Evolutionary conservation across 805 yeast genomes (phyloP), one percentile per base, ranked within the genome.

Genomic region (Torulaspora quercuum): DNA sequence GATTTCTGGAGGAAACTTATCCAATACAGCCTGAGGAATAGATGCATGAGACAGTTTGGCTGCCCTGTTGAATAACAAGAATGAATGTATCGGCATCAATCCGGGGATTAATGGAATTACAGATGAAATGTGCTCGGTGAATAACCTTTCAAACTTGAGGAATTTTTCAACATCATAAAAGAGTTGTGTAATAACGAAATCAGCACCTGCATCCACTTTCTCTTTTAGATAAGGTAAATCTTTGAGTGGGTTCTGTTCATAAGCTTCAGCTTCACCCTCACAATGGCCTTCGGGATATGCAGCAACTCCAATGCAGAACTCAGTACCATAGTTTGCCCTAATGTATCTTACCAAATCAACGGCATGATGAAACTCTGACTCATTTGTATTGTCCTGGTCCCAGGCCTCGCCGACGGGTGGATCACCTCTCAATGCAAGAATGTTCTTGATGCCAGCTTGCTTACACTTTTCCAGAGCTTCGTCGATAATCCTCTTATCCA

Each of bases 251-350:
- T 77, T 74, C 58, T 88, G 95, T 22, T 69, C 70, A 6, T 76
- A 62, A 29, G 65, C 70, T 49, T 80, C 85, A 1, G 87, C 72
- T 30, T 54, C 60, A 9, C 94, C 90, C 49, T 89, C 95, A 22
- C 86, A 88, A 63, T 90, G 97, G 12, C 98, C 98, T 58, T 90
- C 98, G 6, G 98, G 96, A 60, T 90, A 90, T 1, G 94, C 97
- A 2, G 98, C 98, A 10, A 90, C 98, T 42, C 98, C 98, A 37
- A 90, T 70, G 56, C 95, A 84, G 64, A 90, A 90, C 50, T 79
- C 82, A 55, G 84, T 84, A 3, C 86, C 92, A 56, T 89, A 70
- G 31, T 76, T 59, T 36, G 69, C 47, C 48, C 75, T 77, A 48
- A 92, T 89, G 58, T 90, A 89, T 47, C 66, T 73, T 7, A 92